Evolutionary conservation across 2,329 filamentous ascomycete genomes (phyloP), one percentile per base, ranked within the genome.

Genomic region (Penicillium brevicompactum): DNA sequence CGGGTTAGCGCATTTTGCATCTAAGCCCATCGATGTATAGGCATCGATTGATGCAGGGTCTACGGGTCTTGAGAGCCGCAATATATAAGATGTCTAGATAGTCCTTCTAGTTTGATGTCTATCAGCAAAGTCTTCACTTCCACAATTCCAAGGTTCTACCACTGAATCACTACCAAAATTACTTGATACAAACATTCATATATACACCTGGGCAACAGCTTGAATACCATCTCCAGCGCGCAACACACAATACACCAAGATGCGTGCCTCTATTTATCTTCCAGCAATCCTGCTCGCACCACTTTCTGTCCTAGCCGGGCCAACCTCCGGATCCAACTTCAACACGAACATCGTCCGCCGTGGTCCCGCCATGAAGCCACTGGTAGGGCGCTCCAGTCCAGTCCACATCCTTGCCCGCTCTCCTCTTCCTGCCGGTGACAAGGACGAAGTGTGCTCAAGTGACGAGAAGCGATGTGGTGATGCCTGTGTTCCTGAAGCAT

Each of bases 381-480:
- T 40, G 1, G 22, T 27, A 31, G 31, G 49, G 24, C 40, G 40
- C 18, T 13, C 44, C 16, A 43, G 48, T n/a, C 49, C 49, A 4
- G 49, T 22, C 13, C 40, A 51, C 14, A n/a, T 51, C 18, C 49
- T 51, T 10, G 49, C 49, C 10, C 49, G 49, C 5, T 51, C 49
- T 6, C 49, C 48, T 22, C 40, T 38, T 9, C 48, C 49, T 2
- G 49, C 42, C 14, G 42, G 31, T n/a, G 48, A 50, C 40, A 32
- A 50, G 11, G 38, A 43, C 16, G 48, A 50, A 8, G 21, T 16
- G 24, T 50, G 48, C 30, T 11, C 48, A 13, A 51, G 41, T 16
- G 41, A 45, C 40, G 30, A 51, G 16, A 30, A 44, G 8, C 43
- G 44, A 37, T 51, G 49, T 27, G 49, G 49, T 21, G 30, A 51